phyloP scores from a whole-genome alignment of 768 basidiomycete genomes.

The Lentinula boryana region DNA sequence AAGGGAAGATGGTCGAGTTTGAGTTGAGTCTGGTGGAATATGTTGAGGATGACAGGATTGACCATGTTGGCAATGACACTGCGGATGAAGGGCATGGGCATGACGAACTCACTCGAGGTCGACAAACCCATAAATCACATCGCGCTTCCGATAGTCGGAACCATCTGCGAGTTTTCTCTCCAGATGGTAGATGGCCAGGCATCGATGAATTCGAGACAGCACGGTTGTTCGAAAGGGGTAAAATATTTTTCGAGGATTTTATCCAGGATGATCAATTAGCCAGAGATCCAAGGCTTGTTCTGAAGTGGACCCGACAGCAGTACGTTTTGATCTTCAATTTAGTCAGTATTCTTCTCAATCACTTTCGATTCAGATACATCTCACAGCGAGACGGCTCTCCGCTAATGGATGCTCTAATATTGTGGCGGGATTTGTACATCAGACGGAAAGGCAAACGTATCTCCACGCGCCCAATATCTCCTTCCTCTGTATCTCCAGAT shows the following conservation, averaged over 20 bases:
- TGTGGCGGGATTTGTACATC: constrained; percentile 55
- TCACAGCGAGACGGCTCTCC: constrained; percentile 71
- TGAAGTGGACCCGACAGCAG: constrained; percentile 67
- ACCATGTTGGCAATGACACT: constrained; percentile 1
- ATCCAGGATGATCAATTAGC: constrained; percentile 60
- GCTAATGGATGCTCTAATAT: constrained; percentile 64
- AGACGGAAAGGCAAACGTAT: constrained; percentile 13
- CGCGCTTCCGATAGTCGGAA: constrained; percentile 15
- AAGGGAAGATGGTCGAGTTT: constrained; percentile 56
- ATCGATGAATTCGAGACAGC: constrained; percentile 49
- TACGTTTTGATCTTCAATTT: constrained; percentile 26
- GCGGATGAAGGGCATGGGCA: constrained; percentile 7
- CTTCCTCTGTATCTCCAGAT: constrained; percentile 13
- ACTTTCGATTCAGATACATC: constrained; percentile 50
- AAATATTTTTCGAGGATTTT: constrained; percentile 60
- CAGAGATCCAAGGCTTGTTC: constrained; percentile 58
- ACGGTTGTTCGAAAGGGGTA: constrained; percentile 50
- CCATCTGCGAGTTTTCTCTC: constrained; percentile 12
- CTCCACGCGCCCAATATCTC: constrained; percentile 30
- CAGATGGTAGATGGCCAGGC: constrained; percentile 13
- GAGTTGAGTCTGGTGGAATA: constrained; percentile 62
- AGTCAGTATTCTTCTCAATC: not conserved
- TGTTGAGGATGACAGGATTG: constrained; percentile 14
- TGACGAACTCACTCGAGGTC: constrained; percentile 16
- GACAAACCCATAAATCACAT: constrained; percentile 9